These are phyloP conservation scores for Chamaenerion angustifolium DNA, from an alignment of 345 rosid genomes.

Conservation along the genomic window DNA sequence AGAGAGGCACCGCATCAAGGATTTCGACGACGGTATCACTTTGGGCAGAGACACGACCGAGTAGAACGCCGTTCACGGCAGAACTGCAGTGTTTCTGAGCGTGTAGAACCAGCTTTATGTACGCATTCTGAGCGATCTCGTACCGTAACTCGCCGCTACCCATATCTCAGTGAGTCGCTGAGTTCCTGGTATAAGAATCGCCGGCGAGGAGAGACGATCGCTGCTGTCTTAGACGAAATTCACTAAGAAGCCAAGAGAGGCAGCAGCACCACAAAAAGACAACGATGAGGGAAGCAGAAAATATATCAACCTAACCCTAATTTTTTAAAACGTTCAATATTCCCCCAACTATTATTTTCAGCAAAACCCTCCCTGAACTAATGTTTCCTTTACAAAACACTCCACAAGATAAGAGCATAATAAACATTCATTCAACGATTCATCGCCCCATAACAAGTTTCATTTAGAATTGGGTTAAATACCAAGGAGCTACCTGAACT, in stretches of 20 bases:
- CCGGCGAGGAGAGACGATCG: background rate
- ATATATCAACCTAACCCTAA: too few species aligned
- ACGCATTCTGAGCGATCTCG: slow-evolving; percentile 75
- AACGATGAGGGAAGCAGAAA: too few species aligned
- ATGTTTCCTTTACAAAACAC: too few species aligned
- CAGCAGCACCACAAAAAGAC: background rate
- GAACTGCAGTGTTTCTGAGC: slow-evolving; percentile 59
- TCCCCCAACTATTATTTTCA: too few species aligned
- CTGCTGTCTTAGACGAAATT: too few species aligned
- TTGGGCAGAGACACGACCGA: slow-evolving; percentile 46
- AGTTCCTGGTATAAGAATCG: background rate
- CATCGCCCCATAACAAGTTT: too few species aligned
- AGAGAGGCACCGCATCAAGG: slow-evolving; percentile 77
- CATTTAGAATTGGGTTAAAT: too few species aligned
- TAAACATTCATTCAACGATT: too few species aligned
- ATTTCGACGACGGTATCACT: slow-evolving; percentile 43
- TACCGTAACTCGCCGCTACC: slow-evolving; percentile 49
- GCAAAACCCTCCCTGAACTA: too few species aligned
- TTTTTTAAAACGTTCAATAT: too few species aligned
- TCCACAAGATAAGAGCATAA: too few species aligned
- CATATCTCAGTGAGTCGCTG: slow-evolving; percentile 6
- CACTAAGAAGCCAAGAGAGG: background rate
- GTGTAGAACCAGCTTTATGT: slow-evolving; percentile 78
- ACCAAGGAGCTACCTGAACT: too few species aligned
- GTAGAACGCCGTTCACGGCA: slow-evolving; percentile 80